phyloP scores from a whole-genome alignment of 2,329 filamentous ascomycete genomes.

The Clarireedia sp. region DNA sequence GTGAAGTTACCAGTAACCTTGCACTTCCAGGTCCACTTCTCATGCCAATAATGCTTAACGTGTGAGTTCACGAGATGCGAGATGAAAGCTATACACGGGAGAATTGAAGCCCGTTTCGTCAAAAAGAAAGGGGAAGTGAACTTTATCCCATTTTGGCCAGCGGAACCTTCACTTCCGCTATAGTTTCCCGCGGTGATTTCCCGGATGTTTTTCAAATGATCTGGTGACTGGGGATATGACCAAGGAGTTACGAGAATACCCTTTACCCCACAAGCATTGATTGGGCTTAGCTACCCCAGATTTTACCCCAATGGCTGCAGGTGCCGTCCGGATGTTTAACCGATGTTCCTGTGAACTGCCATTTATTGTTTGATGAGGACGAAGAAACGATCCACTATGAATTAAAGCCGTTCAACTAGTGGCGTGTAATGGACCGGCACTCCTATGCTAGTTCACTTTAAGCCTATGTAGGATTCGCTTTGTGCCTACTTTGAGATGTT shows the following conservation, averaged over 20 bases:
- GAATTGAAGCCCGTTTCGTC: too few relatives aligned
- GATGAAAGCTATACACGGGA: too few relatives aligned
- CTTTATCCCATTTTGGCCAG: too few relatives aligned
- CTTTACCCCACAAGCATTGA: background rate
- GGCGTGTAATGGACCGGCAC: background rate
- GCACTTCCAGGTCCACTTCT: too few relatives aligned
- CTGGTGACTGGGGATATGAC: background rate
- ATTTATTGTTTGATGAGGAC: background rate
- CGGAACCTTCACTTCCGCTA: background rate
- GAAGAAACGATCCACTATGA: background rate
- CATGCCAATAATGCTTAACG: too few relatives aligned
- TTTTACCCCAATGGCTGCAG: background rate
- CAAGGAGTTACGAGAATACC: background rate
- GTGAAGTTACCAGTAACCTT: too few relatives aligned
- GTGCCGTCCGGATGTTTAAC: constrained; percentile 3
- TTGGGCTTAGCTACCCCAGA: constrained; percentile 1
- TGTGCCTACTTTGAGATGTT: background rate
- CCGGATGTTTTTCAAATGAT: background rate
- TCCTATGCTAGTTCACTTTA: background rate
- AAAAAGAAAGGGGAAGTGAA: too few relatives aligned
- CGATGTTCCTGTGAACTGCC: background rate
- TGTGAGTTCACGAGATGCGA: too few relatives aligned
- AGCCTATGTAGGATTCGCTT: background rate
- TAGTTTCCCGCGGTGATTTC: background rate
- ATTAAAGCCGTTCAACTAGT: background rate